Conservation (phyloP, 441 rosid species). For the Mallotus japonicus region DNA sequence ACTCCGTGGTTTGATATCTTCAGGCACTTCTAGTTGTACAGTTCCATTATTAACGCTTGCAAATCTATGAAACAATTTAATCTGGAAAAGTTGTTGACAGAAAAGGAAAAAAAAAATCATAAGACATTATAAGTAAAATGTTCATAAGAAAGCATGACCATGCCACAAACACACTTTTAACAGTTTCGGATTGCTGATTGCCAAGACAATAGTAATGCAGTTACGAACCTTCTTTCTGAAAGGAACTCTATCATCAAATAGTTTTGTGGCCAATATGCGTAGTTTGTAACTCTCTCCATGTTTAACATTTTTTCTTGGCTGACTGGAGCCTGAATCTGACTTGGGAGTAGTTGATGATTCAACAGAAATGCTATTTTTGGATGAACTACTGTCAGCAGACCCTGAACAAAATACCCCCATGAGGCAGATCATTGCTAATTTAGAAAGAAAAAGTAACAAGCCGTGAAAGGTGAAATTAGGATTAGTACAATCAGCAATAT, state of each 20-base stretch:
- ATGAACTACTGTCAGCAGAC: conserved; percentile 23
- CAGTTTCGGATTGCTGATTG: neutral
- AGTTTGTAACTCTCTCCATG: conserved; percentile 22
- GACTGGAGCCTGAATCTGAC: conserved; percentile 22
- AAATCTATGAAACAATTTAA: conserved; percentile 41
- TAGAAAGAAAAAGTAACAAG: neutral
- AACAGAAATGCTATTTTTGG: conserved; percentile 18
- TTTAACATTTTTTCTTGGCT: conserved; percentile 16
- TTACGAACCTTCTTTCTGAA: conserved; percentile 44
- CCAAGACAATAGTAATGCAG: neutral
- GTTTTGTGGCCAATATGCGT: conserved; percentile 29
- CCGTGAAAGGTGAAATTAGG: neutral
- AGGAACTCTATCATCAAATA: conserved; percentile 45
- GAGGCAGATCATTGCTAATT: neutral
- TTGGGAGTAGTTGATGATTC: conserved; percentile 35
- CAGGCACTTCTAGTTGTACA: conserved; percentile 50
- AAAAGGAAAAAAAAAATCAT: neutral
- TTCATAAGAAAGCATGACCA: neutral
- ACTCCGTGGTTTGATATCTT: conserved; percentile 30
- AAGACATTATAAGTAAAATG: neutral
- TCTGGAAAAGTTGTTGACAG: conserved; percentile 24
- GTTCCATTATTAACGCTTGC: conserved; percentile 49
- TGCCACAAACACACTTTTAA: neutral
- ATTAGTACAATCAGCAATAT: too few relatives aligned
- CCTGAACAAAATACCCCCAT: conserved; percentile 18